Conservation (phyloP, 176 grass and related monocot species). For the Paspalum notatum region DNA sequence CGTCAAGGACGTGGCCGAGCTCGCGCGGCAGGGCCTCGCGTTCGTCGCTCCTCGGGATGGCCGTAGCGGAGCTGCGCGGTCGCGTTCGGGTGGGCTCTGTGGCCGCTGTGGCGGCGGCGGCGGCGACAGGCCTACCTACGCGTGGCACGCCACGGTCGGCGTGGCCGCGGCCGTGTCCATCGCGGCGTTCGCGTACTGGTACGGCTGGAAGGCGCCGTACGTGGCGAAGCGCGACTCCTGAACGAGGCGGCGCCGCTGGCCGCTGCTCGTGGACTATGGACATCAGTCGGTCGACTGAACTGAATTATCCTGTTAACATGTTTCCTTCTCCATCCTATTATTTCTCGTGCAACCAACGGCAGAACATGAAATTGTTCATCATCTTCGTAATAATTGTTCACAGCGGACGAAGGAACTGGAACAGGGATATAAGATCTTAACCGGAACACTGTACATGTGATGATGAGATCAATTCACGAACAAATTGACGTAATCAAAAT, state of each 20-base stretch:
- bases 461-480: too few species aligned
- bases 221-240: conserved; percentile 32
- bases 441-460: too few species aligned
- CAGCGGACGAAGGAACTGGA: too few species aligned
- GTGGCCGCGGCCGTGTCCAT: conserved; percentile 59
- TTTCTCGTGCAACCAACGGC: too few species aligned
- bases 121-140: conserved; percentile 20
- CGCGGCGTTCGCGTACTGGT: conserved; percentile 69
- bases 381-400: too few species aligned
- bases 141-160: conserved; percentile 53
- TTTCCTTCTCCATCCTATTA: too few species aligned
- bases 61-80: conserved; percentile 7
- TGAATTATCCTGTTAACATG: neutral
- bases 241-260: neutral
- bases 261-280: neutral
- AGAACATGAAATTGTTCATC: too few species aligned
- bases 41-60: conserved; percentile 47
- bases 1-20: conserved; percentile 47
- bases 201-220: conserved; percentile 44
- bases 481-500: neutral
- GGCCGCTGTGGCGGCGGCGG: neutral
- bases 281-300: neutral
- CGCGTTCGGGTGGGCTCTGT: neutral
- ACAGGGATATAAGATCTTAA: too few species aligned
- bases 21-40: conserved; percentile 59